Evolutionary conservation across 2,329 filamentous ascomycete genomes (phyloP), one percentile per base, ranked within the genome.

Genomic region (Fusarium devonianum): DNA sequence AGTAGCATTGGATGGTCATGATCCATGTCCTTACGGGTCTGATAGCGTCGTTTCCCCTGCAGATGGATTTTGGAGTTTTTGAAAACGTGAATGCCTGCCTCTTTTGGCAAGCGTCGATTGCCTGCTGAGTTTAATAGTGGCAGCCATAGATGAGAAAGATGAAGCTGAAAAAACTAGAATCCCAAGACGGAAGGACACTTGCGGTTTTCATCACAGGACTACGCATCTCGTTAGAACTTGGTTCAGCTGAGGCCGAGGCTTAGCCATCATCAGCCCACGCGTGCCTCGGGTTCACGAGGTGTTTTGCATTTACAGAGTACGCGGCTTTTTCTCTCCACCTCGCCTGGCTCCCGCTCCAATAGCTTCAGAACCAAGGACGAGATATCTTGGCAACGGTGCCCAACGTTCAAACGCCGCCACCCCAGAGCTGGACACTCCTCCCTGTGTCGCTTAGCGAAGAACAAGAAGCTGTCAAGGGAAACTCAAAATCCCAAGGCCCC

Each of bases 131-230:
- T 16, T 22, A 9, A 18, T 14, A 13, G 14, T 18, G 13, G 13
- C 36, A 19, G 18, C 16, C 29, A 32, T 18, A 29, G n/a, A n/a
- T n/a, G n/a, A n/a, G n/a, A n/a, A 34, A 13, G 4, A 8, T 6
- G 10, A 17, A 13, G 4, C 12, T 28, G 7, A n/a, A 11, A 22
- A 36, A 17, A 37, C 10, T 7, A 13, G 7, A 25, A 17, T 36
- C 45, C 33, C 30, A 32, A 49, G 16, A 23, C 25, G 45, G 45
- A 43, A 49, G 38, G 45, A 42, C n/a, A 37, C 17, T 16, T 18
- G 17, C 13, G n/a, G 11, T 42, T 42, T 48, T 23, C 23, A 19
- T 48, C 35, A 48, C 29, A 17, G 13, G 8, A 10, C 8, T 19
- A 11, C 9, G 30, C 13, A 34, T 12, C 11, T 16, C 13, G 16